phyloP scores from a whole-genome alignment of 176 grass and related monocot species.

The Puya raimondii region DNA sequence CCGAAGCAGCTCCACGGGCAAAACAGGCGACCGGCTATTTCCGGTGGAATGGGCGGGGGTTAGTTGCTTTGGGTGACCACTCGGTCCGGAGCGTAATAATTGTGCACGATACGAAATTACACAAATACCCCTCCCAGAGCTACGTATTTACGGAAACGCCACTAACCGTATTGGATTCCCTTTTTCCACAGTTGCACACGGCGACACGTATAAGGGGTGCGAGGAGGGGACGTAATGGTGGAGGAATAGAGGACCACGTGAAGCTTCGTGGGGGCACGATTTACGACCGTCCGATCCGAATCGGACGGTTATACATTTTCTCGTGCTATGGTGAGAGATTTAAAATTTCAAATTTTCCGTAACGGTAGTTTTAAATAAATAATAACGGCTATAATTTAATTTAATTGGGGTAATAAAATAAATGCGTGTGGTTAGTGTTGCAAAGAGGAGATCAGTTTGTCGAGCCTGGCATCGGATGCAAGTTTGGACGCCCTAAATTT shows the following conservation, averaged over 20 bases:
- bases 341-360: too few relatives aligned
- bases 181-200: not conserved
- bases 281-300: not conserved
- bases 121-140: not conserved
- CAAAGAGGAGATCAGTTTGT: too few relatives aligned
- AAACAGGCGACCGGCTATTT: not conserved
- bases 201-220: not conserved
- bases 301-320: not conserved
- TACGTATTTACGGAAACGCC: not conserved
- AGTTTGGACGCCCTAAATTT: too few relatives aligned
- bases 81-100: conserved; percentile 2
- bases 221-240: not conserved
- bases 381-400: too few relatives aligned
- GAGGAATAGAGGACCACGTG: not conserved
- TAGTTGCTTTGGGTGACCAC: not conserved
- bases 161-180: conserved; percentile 2
- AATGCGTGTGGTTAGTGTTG: too few relatives aligned
- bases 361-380: too few relatives aligned
- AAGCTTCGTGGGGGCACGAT: not conserved
- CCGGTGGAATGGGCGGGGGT: not conserved
- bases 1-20: not conserved
- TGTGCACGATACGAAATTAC: not conserved
- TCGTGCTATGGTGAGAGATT: too few relatives aligned
- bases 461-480: too few relatives aligned
- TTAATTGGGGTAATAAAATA: too few relatives aligned